Conservation (phyloP, 192 early-diverging fungal genomes). For the Gaertneriomyces sp. region DNA sequence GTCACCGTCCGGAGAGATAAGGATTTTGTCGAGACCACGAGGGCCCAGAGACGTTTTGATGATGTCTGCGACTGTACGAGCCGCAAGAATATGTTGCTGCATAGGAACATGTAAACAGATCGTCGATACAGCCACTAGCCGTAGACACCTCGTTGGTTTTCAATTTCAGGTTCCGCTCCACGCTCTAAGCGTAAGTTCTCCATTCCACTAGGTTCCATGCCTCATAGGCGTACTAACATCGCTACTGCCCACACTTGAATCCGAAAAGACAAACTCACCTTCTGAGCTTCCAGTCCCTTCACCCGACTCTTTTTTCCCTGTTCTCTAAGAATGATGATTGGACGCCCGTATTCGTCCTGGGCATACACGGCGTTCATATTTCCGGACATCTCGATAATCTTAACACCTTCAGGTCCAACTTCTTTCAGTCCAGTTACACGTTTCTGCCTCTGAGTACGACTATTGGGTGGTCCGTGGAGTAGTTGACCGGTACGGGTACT, state of each 20-base stretch:
- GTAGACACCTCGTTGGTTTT: neutral
- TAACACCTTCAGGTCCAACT: no score
- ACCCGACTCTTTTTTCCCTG: constrained; percentile 89
- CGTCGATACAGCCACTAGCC: no score
- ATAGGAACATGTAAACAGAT: no score
- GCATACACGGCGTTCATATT: constrained; percentile 67
- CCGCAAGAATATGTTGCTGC: constrained; percentile 97
- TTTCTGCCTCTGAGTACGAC: no score
- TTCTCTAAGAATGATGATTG: constrained; percentile 98
- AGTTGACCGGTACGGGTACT: no score
- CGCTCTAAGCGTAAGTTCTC: neutral
- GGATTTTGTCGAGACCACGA: constrained; percentile 97
- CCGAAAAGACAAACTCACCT: constrained; percentile 56
- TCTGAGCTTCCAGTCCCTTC: constrained; percentile 89
- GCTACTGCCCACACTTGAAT: no score
- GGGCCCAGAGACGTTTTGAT: constrained; percentile 98
- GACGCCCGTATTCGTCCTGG: constrained; percentile 94
- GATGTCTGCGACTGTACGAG: constrained; percentile 94
- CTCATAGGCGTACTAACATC: neutral
- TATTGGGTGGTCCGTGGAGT: no score
- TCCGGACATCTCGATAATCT: no score
- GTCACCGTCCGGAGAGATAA: constrained; percentile 98
- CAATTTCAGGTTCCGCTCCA: constrained; percentile 6
- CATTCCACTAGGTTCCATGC: neutral
- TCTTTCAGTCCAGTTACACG: no score